These are phyloP conservation scores for barrel medic (Medicago truncatula) DNA, from an alignment of 306 rosid species.

Conservation along the genomic window DNA sequence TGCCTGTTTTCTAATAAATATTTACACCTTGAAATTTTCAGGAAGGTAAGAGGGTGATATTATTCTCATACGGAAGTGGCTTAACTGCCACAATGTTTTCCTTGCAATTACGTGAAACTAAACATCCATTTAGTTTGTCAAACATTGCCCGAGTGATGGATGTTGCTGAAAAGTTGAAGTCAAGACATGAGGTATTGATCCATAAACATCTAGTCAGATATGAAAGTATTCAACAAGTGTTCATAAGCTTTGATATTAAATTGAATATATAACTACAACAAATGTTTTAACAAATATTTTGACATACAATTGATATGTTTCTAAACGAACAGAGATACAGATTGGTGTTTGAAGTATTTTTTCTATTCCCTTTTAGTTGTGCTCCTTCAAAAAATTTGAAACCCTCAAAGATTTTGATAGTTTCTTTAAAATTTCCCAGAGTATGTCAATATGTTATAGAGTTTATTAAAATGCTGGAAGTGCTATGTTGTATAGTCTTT, in stretches of 20 bases:
- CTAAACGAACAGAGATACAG: not conserved
- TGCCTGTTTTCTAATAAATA: slow-evolving; percentile 37
- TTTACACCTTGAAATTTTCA: slow-evolving; percentile 51
- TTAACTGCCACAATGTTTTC: slow-evolving; percentile 91
- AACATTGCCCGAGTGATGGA: slow-evolving; percentile 80
- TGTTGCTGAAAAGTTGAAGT: slow-evolving; percentile 79
- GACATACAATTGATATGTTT: not conserved
- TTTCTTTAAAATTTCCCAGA: not conserved
- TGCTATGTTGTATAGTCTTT: slow-evolving; percentile 13
- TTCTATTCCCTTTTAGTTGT: not conserved
- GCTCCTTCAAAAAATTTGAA: not conserved
- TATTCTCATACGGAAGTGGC: slow-evolving; percentile 98
- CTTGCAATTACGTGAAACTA: slow-evolving; percentile 59
- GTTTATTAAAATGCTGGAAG: slow-evolving; percentile 12
- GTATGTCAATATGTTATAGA: too few relatives aligned
- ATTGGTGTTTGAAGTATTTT: not conserved
- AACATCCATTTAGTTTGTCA: slow-evolving; percentile 82
- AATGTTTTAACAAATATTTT: not conserved
- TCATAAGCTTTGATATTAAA: slow-evolving; percentile 5
- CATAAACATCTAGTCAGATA: slow-evolving; percentile 9
- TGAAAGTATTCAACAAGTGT: slow-evolving; percentile 8
- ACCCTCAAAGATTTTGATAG: not conserved
- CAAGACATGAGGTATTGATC: slow-evolving; percentile 87
- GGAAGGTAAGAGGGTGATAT: slow-evolving; percentile 74
- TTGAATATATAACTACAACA: not conserved